phyloP scores from a whole-genome alignment of 2,329 filamentous ascomycete species.

The Botrytis pseudocinerea region DNA sequence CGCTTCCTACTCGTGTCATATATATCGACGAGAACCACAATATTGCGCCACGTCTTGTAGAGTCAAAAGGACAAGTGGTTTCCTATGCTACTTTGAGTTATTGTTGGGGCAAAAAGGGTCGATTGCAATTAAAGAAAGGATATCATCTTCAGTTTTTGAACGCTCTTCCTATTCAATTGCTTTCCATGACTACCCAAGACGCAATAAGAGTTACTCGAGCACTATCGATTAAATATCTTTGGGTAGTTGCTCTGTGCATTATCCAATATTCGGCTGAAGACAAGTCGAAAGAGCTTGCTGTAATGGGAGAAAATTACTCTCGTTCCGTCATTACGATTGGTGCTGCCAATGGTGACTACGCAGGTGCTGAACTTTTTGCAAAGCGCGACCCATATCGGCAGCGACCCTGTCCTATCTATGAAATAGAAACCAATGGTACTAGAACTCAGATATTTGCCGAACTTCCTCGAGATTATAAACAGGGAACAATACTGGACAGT shows the following conservation, averaged over 20 bases:
- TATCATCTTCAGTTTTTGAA: background rate
- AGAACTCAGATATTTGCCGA: background rate
- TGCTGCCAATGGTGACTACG: background rate
- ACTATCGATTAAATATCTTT: background rate
- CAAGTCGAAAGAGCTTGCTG: background rate
- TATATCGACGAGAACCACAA: background rate
- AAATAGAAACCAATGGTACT: background rate
- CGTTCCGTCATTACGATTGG: background rate
- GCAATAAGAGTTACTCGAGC: background rate
- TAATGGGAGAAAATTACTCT: background rate
- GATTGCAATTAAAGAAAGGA: background rate
- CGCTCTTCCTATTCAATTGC: background rate
- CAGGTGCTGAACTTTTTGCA: constrained; percentile 31
- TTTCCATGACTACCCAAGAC: background rate
- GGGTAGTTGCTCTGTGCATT: background rate
- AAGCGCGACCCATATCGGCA: background rate
- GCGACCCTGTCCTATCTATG: background rate
- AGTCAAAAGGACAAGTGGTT: background rate
- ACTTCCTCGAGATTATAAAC: background rate
- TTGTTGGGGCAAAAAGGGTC: background rate
- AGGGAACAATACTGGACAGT: background rate
- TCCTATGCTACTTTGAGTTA: background rate
- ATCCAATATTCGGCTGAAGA: background rate
- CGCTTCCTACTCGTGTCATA: background rate
- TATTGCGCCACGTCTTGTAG: background rate